A percentile compares a stretch with the other conserved stretches of the same genome.
Evolutionary conservation across 2,329 filamentous ascomycete species (phyloP).

Genomic region (Microascus cirrosus): DNA sequence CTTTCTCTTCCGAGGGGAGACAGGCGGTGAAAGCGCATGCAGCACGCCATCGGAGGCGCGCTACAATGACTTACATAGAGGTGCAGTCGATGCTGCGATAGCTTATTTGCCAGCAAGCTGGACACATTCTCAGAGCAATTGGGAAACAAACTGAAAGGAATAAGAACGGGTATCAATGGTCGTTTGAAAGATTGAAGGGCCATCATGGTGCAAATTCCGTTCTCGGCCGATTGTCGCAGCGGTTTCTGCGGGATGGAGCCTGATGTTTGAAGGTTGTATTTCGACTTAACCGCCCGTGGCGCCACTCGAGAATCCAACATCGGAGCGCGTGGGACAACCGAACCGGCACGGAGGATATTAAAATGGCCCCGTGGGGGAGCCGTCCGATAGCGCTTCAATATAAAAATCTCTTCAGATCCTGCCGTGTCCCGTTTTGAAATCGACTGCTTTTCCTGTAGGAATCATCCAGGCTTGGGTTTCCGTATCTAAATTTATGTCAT

Average conservation of each 20-base stretch:
- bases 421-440: not conserved
- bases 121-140: no score
- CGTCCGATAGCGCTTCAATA: not conserved
- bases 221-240: not conserved
- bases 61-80: not conserved
- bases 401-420: not conserved
- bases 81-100: not conserved
- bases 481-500: not conserved
- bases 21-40: not conserved
- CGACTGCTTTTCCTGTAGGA: not conserved
- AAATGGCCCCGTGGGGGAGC: not conserved
- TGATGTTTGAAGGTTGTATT: not conserved
- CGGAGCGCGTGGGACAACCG: not conserved
- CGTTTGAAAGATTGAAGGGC: no score
- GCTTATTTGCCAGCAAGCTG: no score
- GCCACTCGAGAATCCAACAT: not conserved
- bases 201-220: no score
- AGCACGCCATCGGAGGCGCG: not conserved
- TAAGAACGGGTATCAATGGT: no score
- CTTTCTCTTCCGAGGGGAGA: not conserved
- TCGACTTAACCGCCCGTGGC: not conserved
- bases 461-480: not conserved
- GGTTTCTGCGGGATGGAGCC: not conserved
- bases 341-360: not conserved
- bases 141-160: no score